Percentiles rank a stretch among this genome's conserved stretches.
phyloP scores from a whole-genome alignment of 495 filamentous ascomycete genomes.

The Lasiosphaeria hispida region DNA sequence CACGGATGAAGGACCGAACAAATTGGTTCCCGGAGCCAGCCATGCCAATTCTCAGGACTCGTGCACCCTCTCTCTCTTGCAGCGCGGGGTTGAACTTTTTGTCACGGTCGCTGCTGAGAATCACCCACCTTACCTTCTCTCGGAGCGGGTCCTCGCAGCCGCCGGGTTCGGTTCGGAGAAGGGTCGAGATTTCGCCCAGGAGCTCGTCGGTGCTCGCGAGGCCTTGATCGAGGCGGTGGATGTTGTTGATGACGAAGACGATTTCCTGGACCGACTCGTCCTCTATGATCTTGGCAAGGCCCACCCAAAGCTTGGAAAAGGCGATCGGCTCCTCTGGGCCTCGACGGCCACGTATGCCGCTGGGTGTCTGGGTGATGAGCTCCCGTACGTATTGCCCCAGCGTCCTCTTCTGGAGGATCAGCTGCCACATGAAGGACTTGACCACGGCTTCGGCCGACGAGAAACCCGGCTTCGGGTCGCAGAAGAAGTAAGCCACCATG shows the following conservation, averaged over 20 bases:
- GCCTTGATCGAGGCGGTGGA: conserved; percentile 11
- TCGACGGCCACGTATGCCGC: neutral
- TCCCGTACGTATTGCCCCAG: conserved; percentile 13
- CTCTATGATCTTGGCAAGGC: conserved; percentile 7
- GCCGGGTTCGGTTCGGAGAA: neutral
- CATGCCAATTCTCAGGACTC: neutral
- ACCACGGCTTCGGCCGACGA: conserved; percentile 6
- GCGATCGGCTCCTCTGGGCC: conserved; percentile 10
- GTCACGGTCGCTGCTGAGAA: conserved; percentile 5
- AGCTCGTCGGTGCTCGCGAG: neutral
- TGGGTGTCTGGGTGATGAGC: conserved; percentile 7
- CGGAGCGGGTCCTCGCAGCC: neutral
- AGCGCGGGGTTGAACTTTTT: neutral
- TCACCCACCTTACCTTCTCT: conserved; percentile 5
- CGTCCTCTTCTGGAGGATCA: conserved; percentile 11
- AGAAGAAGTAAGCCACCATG: conserved; percentile 17
- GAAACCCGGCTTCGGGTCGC: conserved; percentile 3
- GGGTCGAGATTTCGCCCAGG: conserved; percentile 4
- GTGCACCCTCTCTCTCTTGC: neutral
- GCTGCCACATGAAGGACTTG: conserved; percentile 17
- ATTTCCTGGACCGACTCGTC: conserved; percentile 11
- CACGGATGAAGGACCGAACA: conserved; percentile 13
- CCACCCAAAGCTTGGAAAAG: conserved; percentile 13
- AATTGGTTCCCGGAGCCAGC: conserved; percentile 10
- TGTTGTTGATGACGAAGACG: conserved; percentile 13